These are phyloP conservation scores for Cladosporium sp. DNA, from an alignment of 2,329 filamentous ascomycete genomes.

Conservation along the genomic window DNA sequence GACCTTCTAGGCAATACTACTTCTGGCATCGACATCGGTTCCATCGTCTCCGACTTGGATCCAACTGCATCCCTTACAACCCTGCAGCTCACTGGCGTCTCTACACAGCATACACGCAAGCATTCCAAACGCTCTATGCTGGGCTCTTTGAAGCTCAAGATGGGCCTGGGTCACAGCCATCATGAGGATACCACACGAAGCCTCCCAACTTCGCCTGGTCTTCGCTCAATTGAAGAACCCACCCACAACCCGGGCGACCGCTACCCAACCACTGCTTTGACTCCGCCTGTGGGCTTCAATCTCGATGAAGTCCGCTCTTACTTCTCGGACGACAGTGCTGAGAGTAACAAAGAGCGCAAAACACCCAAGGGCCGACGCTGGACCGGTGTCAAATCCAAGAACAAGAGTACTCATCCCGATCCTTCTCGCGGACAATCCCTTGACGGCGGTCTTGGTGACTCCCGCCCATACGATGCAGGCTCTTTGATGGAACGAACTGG, in stretches of 20 bases:
- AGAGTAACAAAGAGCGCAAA: conserved; percentile 29
- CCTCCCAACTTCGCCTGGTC: conserved; percentile 14
- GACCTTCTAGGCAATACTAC: conserved; percentile 25
- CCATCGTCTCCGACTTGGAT: conserved; percentile 28
- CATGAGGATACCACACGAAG: conserved; percentile 17
- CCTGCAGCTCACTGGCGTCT: conserved; percentile 35
- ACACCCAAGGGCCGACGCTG: conserved; percentile 26
- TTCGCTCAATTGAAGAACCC: conserved; percentile 26
- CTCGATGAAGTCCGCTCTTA: conserved; percentile 45
- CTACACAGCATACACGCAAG: conserved; percentile 29
- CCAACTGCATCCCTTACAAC: conserved; percentile 33
- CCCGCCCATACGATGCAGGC: conserved; percentile 32
- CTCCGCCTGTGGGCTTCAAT: conserved; percentile 43
- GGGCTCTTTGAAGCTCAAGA: conserved; percentile 38
- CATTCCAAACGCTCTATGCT: conserved; percentile 39
- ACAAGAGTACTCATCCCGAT: conserved; percentile 24
- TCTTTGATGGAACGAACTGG: conserved; percentile 20
- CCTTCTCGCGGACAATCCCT: conserved; percentile 26
- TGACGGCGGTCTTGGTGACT: conserved; percentile 27
- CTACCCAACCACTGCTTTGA: conserved; percentile 50
- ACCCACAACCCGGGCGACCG: conserved; percentile 47
- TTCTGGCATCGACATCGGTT: conserved; percentile 36
- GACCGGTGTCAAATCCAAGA: conserved; percentile 28
- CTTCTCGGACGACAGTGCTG: conserved; percentile 45
- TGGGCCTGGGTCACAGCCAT: conserved; percentile 29